These are phyloP conservation scores for Endogone sp. DNA, from an alignment of 192 early-diverging fungal species.

Conservation along the genomic window DNA sequence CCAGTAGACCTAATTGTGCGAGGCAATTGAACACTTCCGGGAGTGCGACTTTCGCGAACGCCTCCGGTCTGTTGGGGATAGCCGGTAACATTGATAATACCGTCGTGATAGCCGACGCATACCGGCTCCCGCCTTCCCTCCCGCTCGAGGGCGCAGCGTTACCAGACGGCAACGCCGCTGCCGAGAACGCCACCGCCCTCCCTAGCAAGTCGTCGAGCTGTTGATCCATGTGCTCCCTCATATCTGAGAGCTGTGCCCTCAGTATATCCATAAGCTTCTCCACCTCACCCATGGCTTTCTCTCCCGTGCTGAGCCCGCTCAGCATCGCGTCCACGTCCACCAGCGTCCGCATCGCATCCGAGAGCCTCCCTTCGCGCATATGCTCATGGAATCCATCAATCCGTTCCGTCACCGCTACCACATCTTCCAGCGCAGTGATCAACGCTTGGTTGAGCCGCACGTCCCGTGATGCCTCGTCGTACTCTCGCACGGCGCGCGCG, in stretches of 20 bases:
- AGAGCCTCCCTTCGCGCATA: background rate
- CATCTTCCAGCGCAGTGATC: background rate
- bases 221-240: background rate
- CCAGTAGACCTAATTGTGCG: constrained; percentile 4
- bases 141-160: background rate
- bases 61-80: background rate
- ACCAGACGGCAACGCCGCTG: background rate
- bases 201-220: background rate
- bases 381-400: background rate
- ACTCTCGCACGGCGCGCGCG: background rate
- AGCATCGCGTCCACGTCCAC: background rate
- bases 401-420: background rate
- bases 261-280: background rate
- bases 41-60: background rate
- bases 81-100: background rate
- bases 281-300: background rate
- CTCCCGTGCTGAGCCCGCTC: background rate
- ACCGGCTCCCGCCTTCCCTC: background rate
- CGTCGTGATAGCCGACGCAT: background rate
- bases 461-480: background rate
- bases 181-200: background rate
- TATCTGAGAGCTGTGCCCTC: background rate
- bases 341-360: background rate
- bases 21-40: constrained; percentile 1
- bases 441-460: background rate